These are phyloP conservation scores for Perilla frutescens DNA, from an alignment of 257 asterid species.

Conservation along the genomic window DNA sequence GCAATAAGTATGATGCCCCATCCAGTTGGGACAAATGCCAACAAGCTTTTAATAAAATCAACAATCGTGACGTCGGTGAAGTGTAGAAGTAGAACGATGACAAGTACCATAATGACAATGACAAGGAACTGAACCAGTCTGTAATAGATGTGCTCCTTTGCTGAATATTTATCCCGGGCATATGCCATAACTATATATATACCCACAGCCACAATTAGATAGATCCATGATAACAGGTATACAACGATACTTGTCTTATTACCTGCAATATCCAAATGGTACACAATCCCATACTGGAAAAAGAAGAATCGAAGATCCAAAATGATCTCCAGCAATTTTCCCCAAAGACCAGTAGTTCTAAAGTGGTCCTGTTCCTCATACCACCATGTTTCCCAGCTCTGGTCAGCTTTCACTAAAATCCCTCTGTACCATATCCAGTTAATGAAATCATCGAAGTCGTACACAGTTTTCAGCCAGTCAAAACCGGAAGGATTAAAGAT, in stretches of 20 bases:
- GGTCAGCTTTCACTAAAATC: slow-evolving; percentile 76
- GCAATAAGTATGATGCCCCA: slow-evolving; percentile 96
- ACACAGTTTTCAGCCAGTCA: slow-evolving; percentile 96
- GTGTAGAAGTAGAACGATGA: slow-evolving; percentile 55
- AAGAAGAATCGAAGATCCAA: slow-evolving; percentile 93
- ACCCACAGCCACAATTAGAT: slow-evolving; percentile 59
- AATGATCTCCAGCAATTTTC: slow-evolving; percentile 86
- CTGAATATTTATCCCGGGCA: slow-evolving; percentile 79
- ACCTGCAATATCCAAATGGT: slow-evolving; percentile 67
- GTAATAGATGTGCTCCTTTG: slow-evolving; percentile 72
- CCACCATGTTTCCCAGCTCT: slow-evolving; percentile 98
- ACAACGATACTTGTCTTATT: slow-evolving; percentile 60
- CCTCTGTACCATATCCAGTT: slow-evolving; percentile 90
- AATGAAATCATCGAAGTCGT: slow-evolving; percentile 81
- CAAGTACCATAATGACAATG: slow-evolving; percentile 53
- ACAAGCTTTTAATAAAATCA: slow-evolving; percentile 73
- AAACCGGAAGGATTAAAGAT: slow-evolving; percentile 90
- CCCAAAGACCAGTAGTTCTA: slow-evolving; percentile 96
- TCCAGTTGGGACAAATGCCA: slow-evolving; percentile 95
- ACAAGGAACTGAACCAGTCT: slow-evolving; percentile 84
- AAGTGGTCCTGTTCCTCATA: slow-evolving; percentile 92
- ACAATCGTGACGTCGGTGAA: slow-evolving; percentile 47
- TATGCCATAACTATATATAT: slow-evolving; percentile 66
- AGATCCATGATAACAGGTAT: slow-evolving; percentile 90
- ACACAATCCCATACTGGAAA: slow-evolving; percentile 93